phyloP scores from a whole-genome alignment of 1,284 basidiomycete species.

The Tremellales sp. region DNA sequence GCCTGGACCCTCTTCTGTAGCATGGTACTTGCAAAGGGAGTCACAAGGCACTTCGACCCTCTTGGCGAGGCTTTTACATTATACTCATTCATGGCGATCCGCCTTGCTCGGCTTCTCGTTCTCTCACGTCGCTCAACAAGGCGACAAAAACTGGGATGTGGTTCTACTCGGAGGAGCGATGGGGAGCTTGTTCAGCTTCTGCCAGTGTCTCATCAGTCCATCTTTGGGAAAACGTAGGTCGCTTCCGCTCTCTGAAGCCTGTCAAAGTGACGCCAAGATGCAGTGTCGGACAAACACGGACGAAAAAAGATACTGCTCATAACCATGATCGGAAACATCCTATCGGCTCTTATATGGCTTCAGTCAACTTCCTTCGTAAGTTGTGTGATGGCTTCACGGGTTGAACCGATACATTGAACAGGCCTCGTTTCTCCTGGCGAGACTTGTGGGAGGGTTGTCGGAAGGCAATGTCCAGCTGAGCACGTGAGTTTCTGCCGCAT shows the following conservation, averaged over 20 bases:
- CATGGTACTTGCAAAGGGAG: conserved; percentile 67
- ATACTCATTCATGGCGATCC: conserved; percentile 62
- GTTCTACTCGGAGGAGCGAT: conserved; percentile 66
- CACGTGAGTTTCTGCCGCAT: conserved; percentile 37
- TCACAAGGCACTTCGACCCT: conserved; percentile 54
- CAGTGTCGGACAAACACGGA: conserved; percentile 68
- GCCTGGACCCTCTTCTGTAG: conserved; percentile 59
- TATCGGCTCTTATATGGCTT: conserved; percentile 82
- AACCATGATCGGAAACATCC: conserved; percentile 86
- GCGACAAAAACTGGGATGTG: conserved; percentile 39
- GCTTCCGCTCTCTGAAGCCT: background rate
- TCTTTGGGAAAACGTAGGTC: conserved; percentile 61
- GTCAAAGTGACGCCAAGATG: no score
- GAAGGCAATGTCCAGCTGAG: conserved; percentile 61
- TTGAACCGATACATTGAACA: conserved; percentile 41
- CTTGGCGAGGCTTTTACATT: conserved; percentile 62
- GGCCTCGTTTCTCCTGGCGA: conserved; percentile 74
- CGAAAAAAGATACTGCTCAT: conserved; percentile 72
- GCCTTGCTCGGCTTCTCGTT: conserved; percentile 50
- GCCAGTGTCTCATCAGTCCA: conserved; percentile 83
- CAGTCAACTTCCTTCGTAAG: conserved; percentile 69
- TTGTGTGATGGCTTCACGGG: background rate
- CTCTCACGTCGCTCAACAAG: background rate
- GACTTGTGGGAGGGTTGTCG: conserved; percentile 80
- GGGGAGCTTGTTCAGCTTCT: conserved; percentile 81